Conservation (phyloP, 306 rosid genomes). For the Glycyrrhiza uralensis region DNA sequence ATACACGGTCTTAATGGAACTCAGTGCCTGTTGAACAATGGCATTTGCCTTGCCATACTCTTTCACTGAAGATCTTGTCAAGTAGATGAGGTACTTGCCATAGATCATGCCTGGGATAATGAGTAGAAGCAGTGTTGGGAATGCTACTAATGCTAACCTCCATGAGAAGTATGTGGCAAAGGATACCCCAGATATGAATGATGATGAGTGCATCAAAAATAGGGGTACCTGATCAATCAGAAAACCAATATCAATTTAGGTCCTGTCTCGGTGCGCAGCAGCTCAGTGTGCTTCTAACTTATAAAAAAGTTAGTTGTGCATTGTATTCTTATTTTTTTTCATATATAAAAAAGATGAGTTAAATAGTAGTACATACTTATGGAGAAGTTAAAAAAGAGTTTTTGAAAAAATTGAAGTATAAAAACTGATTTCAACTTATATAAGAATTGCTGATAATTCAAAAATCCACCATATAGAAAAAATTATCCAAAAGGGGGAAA, state of each 20-base stretch:
- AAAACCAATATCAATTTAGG: background rate
- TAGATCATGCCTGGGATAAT: constrained; percentile 87
- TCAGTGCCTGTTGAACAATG: constrained; percentile 71
- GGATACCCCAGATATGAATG: constrained; percentile 72
- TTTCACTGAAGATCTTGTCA: constrained; percentile 48
- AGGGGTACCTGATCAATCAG: constrained; percentile 66
- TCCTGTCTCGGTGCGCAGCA: no score
- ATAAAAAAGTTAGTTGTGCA: no score
- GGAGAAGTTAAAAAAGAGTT: no score
- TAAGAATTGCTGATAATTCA: no score
- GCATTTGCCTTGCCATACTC: constrained; percentile 73
- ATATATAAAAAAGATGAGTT: no score
- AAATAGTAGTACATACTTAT: no score
- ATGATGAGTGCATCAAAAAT: constrained; percentile 82
- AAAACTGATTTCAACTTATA: no score
- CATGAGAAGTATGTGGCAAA: constrained; percentile 79
- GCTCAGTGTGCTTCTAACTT: no score
- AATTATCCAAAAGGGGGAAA: no score
- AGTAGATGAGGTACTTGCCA: constrained; percentile 68
- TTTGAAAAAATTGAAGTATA: no score
- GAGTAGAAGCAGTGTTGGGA: constrained; percentile 70
- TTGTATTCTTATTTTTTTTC: no score
- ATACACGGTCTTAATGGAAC: constrained; percentile 76
- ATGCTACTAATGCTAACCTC: constrained; percentile 77
- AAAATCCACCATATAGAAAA: no score